A percentile compares a stretch with the other conserved stretches of the same genome.
These are phyloP conservation scores for Rhizopogon sp. DNA, from an alignment of 768 basidiomycete genomes.

Conservation along the genomic window DNA sequence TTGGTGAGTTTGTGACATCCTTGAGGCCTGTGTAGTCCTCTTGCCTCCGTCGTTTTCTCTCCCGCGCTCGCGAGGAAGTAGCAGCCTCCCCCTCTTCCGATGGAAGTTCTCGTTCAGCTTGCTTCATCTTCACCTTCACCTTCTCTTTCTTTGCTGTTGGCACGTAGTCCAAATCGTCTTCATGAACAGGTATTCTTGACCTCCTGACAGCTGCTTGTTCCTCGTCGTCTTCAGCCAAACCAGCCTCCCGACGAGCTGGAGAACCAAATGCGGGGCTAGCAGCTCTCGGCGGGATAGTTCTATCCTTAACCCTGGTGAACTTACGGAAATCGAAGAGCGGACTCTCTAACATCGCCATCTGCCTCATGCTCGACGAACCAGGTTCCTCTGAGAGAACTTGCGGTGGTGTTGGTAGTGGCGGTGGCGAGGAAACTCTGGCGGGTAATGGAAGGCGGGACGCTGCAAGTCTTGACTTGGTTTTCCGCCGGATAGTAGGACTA, in stretches of 20 bases:
- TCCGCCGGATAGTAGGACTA: slow-evolving; percentile 35
- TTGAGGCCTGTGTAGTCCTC: slow-evolving; percentile 40
- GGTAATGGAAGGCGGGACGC: slow-evolving; percentile 46
- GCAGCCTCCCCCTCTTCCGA: slow-evolving; percentile 20
- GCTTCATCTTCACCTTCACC: slow-evolving; percentile 23
- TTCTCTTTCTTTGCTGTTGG: slow-evolving; percentile 40
- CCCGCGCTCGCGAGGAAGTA: slow-evolving; percentile 25
- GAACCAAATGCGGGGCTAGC: slow-evolving; percentile 69
- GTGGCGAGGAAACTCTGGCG: slow-evolving; percentile 36
- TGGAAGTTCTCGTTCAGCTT: slow-evolving; percentile 13
- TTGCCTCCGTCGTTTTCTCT: slow-evolving; percentile 36
- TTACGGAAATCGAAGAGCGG: slow-evolving; percentile 46
- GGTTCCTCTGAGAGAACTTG: slow-evolving; percentile 30
- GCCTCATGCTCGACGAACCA: slow-evolving; percentile 25
- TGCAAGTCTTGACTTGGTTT: slow-evolving; percentile 43
- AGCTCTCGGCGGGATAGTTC: slow-evolving; percentile 45
- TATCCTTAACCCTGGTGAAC: slow-evolving; percentile 24
- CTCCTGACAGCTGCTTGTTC: slow-evolving; percentile 36
- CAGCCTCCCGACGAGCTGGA: slow-evolving; percentile 50
- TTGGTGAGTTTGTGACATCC: slow-evolving; percentile 60
- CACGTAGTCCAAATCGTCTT: slow-evolving; percentile 15
- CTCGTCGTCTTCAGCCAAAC: slow-evolving; percentile 51
- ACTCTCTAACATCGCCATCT: slow-evolving; percentile 33
- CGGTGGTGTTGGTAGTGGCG: slow-evolving; percentile 28
- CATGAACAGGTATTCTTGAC: slow-evolving; percentile 7